Evolutionary conservation across 768 basidiomycete species (phyloP).

Genomic region (Lactifluus pinguis): DNA sequence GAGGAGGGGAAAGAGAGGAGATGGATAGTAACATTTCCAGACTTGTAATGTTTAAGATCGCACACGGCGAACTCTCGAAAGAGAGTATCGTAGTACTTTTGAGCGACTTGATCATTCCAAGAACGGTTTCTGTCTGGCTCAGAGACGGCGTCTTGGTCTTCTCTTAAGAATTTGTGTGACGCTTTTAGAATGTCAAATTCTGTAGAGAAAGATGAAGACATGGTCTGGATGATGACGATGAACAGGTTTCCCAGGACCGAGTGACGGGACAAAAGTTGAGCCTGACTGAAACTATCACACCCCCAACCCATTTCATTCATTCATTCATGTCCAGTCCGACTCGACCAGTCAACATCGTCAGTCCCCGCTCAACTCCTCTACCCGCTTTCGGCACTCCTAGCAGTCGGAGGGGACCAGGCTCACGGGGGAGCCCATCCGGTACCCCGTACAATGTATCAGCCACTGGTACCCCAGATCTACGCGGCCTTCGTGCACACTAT

Average conservation of each 20-base stretch:
- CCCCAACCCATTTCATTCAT: background rate
- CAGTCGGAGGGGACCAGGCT: slow-evolving; percentile 5
- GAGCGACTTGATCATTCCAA: slow-evolving; percentile 83
- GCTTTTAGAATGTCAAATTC: slow-evolving; percentile 75
- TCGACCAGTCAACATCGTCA: slow-evolving; percentile 21
- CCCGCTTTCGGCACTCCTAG: slow-evolving; percentile 12
- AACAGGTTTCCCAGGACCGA: background rate
- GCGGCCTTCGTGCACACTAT: slow-evolving; percentile 57
- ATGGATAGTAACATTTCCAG: slow-evolving; percentile 58
- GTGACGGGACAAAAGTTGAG: background rate
- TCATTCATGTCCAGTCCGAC: slow-evolving; percentile 17
- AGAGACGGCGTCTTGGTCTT: slow-evolving; percentile 41
- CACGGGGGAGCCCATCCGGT: slow-evolving; percentile 12
- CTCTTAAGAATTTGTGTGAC: slow-evolving; percentile 55
- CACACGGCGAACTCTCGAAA: slow-evolving; percentile 90
- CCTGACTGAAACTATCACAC: background rate
- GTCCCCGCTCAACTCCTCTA: slow-evolving; percentile 6
- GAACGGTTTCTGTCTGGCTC: slow-evolving; percentile 26
- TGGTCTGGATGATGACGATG: background rate
- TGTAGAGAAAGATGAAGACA: slow-evolving; percentile 20
- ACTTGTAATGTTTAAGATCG: slow-evolving; percentile 94
- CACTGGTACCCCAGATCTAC: slow-evolving; percentile 64
- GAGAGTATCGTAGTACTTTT: slow-evolving; percentile 79
- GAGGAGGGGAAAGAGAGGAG: background rate
- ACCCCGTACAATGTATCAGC: slow-evolving; percentile 33